Evolutionary conservation across 192 early-diverging fungal species (phyloP).

Genomic region (Coemansia sp.): DNA sequence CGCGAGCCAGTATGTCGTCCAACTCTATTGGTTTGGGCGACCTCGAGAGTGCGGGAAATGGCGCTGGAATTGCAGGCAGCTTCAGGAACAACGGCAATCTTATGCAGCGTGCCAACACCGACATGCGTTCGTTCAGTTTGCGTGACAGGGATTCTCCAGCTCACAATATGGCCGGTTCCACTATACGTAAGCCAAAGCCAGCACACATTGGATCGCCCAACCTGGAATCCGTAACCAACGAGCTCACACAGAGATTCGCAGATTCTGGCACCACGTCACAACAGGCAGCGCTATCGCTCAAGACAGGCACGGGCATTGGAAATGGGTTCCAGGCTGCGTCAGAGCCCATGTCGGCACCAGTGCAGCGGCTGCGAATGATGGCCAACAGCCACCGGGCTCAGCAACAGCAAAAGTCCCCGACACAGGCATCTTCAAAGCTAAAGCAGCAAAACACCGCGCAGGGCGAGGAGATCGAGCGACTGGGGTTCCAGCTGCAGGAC

Average conservation of each 20-base stretch:
- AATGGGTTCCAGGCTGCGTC: conserved; percentile 9
- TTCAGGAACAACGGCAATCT: conserved; percentile 15
- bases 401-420: conserved; percentile 15
- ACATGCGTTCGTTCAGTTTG: conserved; percentile 30
- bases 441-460: conserved; percentile 14
- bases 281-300: conserved; percentile 17
- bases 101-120: conserved; percentile 45
- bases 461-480: conserved; percentile 42
- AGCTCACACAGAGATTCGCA: background rate
- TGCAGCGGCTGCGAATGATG: conserved; percentile 38
- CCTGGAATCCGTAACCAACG: background rate
- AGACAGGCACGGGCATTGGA: conserved; percentile 7
- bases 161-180: conserved; percentile 3
- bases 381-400: conserved; percentile 21
- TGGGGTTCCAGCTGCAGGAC: conserved; percentile 52
- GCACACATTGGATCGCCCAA: background rate
- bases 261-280: conserved; percentile 5
- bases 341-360: conserved; percentile 41
- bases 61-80: conserved; percentile 2
- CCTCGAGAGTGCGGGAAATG: background rate
- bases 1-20: conserved; percentile 34
- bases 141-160: conserved; percentile 12
- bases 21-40: conserved; percentile 27
- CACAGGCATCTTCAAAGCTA: conserved; percentile 1
- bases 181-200: conserved; percentile 28